Percentiles rank a stretch among this genome's conserved stretches.
phyloP scores from a whole-genome alignment of 164 flowering plant species.

The Dillenia turbinata region DNA sequence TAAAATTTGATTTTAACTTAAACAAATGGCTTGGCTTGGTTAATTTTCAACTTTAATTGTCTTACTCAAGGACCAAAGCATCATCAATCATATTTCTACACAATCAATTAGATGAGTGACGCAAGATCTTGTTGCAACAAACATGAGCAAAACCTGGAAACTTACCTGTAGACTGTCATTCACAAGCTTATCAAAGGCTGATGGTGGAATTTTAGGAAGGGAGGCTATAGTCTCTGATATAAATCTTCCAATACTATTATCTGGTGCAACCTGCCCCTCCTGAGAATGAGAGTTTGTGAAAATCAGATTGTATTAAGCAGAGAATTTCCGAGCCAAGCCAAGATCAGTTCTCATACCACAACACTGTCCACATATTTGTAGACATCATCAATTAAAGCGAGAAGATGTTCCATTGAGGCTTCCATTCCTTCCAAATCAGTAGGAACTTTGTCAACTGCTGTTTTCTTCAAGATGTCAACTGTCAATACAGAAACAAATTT shows the following conservation, averaged over 20 bases:
- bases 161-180: constrained; percentile 86
- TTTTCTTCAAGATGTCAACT: constrained; percentile 81
- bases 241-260: constrained; percentile 72
- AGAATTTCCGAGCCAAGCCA: background rate
- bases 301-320: too few relatives aligned
- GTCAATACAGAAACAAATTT: constrained; percentile 9
- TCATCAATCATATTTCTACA: too few relatives aligned
- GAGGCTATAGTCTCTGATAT: constrained; percentile 70
- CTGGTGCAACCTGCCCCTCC: constrained; percentile 73
- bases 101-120: too few relatives aligned
- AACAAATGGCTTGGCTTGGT: too few relatives aligned
- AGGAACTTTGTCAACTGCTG: constrained; percentile 84
- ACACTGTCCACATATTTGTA: constrained; percentile 92
- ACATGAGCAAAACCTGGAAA: too few relatives aligned
- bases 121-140: too few relatives aligned
- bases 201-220: constrained; percentile 69
- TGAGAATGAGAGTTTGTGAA: constrained; percentile 17
- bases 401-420: constrained; percentile 69
- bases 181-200: constrained; percentile 79
- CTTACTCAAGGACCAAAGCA: too few relatives aligned
- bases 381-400: constrained; percentile 73
- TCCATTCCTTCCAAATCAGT: constrained; percentile 97
- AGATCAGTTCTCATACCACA: constrained; percentile 56
- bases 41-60: too few relatives aligned
- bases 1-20: too few relatives aligned